A percentile compares a stretch with the other conserved stretches of the same genome.
Evolutionary conservation across 2,329 filamentous ascomycete genomes (phyloP).

Genomic region (Cercospora citrullina): DNA sequence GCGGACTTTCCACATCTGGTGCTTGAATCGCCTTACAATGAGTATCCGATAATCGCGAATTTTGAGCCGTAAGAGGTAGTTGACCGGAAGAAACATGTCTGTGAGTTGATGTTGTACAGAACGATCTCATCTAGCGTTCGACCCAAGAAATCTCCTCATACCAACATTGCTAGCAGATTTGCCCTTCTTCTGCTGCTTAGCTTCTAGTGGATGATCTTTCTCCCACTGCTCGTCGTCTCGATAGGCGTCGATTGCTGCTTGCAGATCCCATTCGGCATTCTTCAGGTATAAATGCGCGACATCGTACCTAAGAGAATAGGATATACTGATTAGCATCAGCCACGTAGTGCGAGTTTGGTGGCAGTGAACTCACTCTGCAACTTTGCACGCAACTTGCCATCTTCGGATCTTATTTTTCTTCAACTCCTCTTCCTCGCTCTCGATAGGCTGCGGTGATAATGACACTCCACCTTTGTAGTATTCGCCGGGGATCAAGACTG

Average conservation of each 20-base stretch:
- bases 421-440: slow-evolving; percentile 71
- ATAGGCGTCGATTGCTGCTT: slow-evolving; percentile 63
- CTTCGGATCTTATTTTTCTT: slow-evolving; percentile 69
- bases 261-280: slow-evolving; percentile 66
- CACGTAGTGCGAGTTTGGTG: neutral
- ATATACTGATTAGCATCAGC: slow-evolving; percentile 44
- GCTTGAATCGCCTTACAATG: neutral
- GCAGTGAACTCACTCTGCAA: slow-evolving; percentile 61
- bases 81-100: neutral
- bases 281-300: slow-evolving; percentile 74
- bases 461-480: slow-evolving; percentile 67
- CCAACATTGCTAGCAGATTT: slow-evolving; percentile 37
- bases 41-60: neutral
- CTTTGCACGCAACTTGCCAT: slow-evolving; percentile 79
- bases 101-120: neutral
- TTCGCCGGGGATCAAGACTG: slow-evolving; percentile 69
- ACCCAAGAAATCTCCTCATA: slow-evolving; percentile 41
- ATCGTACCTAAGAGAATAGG: slow-evolving; percentile 56
- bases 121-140: slow-evolving; percentile 11
- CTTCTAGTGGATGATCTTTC: slow-evolving; percentile 61
- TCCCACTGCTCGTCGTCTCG: slow-evolving; percentile 76
- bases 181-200: slow-evolving; percentile 49
- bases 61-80: neutral
- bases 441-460: slow-evolving; percentile 69
- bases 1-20: neutral